These are phyloP conservation scores for Epichloe glyceriae DNA, from an alignment of 2,329 filamentous ascomycete genomes.

Conservation along the genomic window DNA sequence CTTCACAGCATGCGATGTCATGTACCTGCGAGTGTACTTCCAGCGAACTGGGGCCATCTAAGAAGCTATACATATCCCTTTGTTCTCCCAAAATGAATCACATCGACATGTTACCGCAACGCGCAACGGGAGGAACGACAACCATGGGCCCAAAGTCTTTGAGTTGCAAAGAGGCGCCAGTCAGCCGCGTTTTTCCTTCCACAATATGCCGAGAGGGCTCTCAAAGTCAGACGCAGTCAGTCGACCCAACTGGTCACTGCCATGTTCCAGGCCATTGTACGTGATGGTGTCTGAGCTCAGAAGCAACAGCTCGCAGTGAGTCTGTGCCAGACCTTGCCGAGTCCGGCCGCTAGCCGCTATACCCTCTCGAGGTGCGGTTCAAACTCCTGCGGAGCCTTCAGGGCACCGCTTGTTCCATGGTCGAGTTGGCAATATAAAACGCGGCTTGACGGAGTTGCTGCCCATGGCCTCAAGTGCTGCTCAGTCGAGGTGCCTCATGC, in stretches of 20 bases:
- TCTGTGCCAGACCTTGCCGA: conserved; percentile 4
- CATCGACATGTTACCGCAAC: background rate
- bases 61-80: no score
- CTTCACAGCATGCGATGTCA: no score
- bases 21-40: no score
- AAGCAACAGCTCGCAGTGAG: conserved; percentile 1
- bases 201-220: background rate
- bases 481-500: no score
- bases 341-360: conserved; percentile 3
- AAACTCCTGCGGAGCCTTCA: background rate
- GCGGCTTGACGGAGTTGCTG: no score
- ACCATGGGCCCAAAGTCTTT: background rate
- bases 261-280: conserved; percentile 1
- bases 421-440: no score
- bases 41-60: no score
- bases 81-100: background rate
- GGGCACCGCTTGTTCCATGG: no score
- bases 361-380: background rate
- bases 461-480: no score
- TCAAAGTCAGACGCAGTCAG: conserved; percentile 1
- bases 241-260: background rate
- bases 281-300: conserved; percentile 4
- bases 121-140: background rate
- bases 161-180: background rate
- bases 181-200: background rate